Evolutionary conservation across 768 basidiomycete species (phyloP).

Genomic region (Suillus bovinus): DNA sequence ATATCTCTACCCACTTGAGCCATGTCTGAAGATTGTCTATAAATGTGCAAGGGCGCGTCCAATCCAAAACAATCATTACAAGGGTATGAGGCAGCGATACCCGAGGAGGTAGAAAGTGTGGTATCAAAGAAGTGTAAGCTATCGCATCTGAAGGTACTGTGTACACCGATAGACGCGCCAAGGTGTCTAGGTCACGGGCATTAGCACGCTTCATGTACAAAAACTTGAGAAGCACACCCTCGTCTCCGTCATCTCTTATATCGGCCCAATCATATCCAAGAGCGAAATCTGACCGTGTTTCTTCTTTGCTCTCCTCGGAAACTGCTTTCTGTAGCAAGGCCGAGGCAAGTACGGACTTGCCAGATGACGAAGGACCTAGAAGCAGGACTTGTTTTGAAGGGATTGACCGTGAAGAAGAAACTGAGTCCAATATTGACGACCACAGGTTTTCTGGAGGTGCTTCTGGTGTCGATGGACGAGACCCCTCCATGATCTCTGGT

Average conservation of each 20-base stretch:
- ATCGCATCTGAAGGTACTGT: conserved; percentile 83
- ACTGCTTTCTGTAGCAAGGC: conserved; percentile 69
- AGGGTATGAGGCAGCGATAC: conserved; percentile 67
- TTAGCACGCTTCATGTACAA: conserved; percentile 6
- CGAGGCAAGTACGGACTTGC: conserved; percentile 74
- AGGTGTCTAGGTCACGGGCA: conserved; percentile 57
- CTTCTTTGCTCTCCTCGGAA: conserved; percentile 57
- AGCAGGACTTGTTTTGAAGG: conserved; percentile 87
- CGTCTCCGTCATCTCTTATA: conserved; percentile 89
- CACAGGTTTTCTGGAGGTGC: conserved; percentile 83
- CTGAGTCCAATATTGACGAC: conserved; percentile 89
- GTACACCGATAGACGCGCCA: conserved; percentile 88
- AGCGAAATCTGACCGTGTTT: conserved; percentile 72
- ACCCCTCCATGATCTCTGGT: conserved; percentile 35
- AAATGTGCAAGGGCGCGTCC: conserved; percentile 94
- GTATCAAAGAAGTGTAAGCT: conserved; percentile 69
- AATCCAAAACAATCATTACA: conserved; percentile 87
- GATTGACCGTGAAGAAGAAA: conserved; percentile 77
- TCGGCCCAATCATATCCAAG: conserved; percentile 93
- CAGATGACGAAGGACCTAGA: conserved; percentile 76
- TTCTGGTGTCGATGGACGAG: conserved; percentile 68
- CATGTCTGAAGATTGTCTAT: conserved; percentile 81
- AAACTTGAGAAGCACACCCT: conserved; percentile 56
- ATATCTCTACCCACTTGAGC: conserved; percentile 83
- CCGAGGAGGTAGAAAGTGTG: conserved; percentile 76